Conservation (phyloP, 192 early-diverging fungal genomes). For the Chytriomyces sp. region DNA sequence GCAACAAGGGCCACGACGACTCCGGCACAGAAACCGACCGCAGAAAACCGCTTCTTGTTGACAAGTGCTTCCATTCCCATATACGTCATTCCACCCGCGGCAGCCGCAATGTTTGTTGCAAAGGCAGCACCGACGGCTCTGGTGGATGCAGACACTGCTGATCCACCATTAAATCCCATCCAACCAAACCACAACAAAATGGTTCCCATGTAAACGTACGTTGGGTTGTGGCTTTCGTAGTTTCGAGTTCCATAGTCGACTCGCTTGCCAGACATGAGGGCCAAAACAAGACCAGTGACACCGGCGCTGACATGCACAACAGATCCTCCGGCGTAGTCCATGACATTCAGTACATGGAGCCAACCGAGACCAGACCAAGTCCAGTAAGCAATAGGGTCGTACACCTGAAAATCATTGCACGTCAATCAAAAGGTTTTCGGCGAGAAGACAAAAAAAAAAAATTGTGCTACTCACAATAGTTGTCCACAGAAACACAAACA, state of each 20-base stretch:
- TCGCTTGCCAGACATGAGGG: constrained; percentile 81
- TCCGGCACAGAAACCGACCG: constrained; percentile 87
- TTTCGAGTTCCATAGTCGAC: constrained; percentile 65
- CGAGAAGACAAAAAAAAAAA: neutral
- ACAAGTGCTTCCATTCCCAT: constrained; percentile 72
- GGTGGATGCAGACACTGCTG: constrained; percentile 70
- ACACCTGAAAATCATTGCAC: constrained; percentile 55
- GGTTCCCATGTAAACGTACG: constrained; percentile 82
- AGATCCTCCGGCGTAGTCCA: constrained; percentile 89
- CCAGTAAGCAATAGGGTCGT: constrained; percentile 95
- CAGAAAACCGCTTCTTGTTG: constrained; percentile 70
- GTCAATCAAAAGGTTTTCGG: neutral
- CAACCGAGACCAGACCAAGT: constrained; percentile 88
- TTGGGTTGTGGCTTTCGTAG: constrained; percentile 80
- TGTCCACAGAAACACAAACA: constrained; percentile 81
- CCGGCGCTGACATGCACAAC: constrained; percentile 85
- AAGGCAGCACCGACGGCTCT: constrained; percentile 77
- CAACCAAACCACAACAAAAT: constrained; percentile 90
- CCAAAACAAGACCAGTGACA: constrained; percentile 77
- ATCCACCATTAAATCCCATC: constrained; percentile 87
- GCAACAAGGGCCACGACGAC: constrained; percentile 88
- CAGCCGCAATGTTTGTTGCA: constrained; percentile 76
- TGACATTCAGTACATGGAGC: constrained; percentile 58
- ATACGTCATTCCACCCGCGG: constrained; percentile 74
- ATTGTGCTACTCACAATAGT: constrained; percentile 74